Base-by-base conservation (phyloP, 2,329 filamentous ascomycete genomes). In the Fusarium palustre region DNA sequence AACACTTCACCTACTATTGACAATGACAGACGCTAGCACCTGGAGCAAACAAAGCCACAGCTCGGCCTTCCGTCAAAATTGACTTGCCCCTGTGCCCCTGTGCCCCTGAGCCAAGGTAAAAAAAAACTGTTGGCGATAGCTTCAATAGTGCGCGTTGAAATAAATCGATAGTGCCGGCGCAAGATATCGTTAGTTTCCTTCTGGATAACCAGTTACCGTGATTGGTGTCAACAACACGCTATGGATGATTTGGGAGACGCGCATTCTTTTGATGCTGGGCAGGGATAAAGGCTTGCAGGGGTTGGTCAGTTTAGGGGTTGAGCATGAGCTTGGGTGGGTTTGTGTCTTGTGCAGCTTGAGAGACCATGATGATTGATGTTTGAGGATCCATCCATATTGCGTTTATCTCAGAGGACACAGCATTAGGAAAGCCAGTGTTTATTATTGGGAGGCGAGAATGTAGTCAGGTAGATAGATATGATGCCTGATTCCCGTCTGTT, bases 101-200 rank as follows among this genome's bases (percentile, higher is more conserved):
- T 53, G 12, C 62, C 60, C 62, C 62, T 65, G 53, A 64, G 16
- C 53, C 20, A 34, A 24, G 8, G 60, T 16, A 28, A 25, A 25
- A 25, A 25, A 25, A 46, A 43, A 43, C 54, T 47, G 28, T 16
- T 53, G 22, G 5, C 18, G 61, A 65, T 64, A 43, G 61, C 60
- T 54, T 59, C 54, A 45, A 54, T 65, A 65, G 60, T 28, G 59
- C 10, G 36, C 13, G 34, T 47, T 47, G 42, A 56, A 55, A 62
- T 48, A 38, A 64, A 48, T 65, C 62, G 36, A 65, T 65, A 65
- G 62, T 48, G 54, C 20, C 15, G 4, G 4, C 24, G 11, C 18
- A 30, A 20, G 33, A 33, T 22, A 11, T 36, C 13, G 39, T 39
- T 64, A 47, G 59, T 7, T 20, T 10, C 33, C 12, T 30, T 8